Base-by-base conservation (phyloP, 176 grass and related monocot species). In the maize (Zea mays) region DNA sequence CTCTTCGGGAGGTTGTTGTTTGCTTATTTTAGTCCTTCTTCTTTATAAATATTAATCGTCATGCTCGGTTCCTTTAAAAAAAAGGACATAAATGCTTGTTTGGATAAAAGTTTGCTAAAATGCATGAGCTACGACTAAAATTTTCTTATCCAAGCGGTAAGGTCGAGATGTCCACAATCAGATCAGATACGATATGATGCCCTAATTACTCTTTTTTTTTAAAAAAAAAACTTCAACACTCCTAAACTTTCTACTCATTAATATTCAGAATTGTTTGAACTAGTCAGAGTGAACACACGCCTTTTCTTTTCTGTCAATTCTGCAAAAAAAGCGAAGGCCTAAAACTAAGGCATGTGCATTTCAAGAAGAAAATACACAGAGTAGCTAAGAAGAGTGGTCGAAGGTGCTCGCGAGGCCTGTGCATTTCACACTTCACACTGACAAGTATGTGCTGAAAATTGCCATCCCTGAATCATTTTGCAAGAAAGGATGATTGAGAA, bases 291-390 rank as follows among this genome's bases (percentile, higher is more conserved):
- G 39, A 48, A 41, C 7, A 39, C 39, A 45, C 6, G 20, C 3
- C 35, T 51, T 1, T 55, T 64, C 3, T 36, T 72, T 81, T 20
- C 55, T 58, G 8, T 58, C 55, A 21, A 58, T 58, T 58, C 27
- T 1, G 27, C 27, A 27, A 27, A 0, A 81, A 72, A 91, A 89
- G 43, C 58, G 35, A 79, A 97, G 79, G 69, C 48, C 65, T 19
- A 89, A 72, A 83, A 35, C n/a, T 64, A 71, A 59, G 44, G 49
- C 62, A 81, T 76, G 73, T 86, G 72, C 46, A 77, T 69, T 90
- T 90, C 58, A 90, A 74, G 86, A 93, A 83, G 70, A 91, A 91
- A 83, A 19, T 49, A 21, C 68, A 14, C 61, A 88, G 76, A 60
- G 27, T 61, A 61, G 35, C n/a, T 10, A 58, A 21, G 19, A 60